Base-by-base conservation (phyloP, 805 yeast genomes). In the Komagataella phaffii region DNA sequence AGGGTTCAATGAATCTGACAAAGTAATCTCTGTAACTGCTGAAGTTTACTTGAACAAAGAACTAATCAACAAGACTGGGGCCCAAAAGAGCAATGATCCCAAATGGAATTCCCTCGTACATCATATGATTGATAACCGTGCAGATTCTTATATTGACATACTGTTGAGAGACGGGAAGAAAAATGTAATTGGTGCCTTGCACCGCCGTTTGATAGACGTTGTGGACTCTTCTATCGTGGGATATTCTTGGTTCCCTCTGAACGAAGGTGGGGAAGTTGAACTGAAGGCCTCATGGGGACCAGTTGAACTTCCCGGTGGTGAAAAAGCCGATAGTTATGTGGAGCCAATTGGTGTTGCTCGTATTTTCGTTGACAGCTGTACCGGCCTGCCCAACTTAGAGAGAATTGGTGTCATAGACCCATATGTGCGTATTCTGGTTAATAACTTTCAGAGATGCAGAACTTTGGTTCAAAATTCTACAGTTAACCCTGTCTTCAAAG, bases 281-380 rank as follows among this genome's bases (percentile, higher is more conserved):
- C 63, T 93, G 52, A 67, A 76, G 3, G 79, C 93, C 24, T 67
- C 71, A 51, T 93, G 96, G 96, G 88, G 84, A 66, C 91, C 98
- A 7, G 96, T 90, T 50, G 80, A 75, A 24, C 68, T 91, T 60
- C 66, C 73, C 19, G 79, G 81, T 50, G 85, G 84, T 17, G 67
- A 80, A 45, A 87, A 88, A 54, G 68, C 86, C 19, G 80, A 83
- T 58, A 93, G 91, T 50, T 91, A 89, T 69, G 80, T 88, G n/a
- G 88, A 88, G 53, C 99, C 99, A 49, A 83, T 91, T 63, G 99
- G 99, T 63, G 91, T 85, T 40, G 75, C 90, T 5, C 81, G 97
- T 61, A 73, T 93, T 24, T 72, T 76, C 53, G 66, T 93, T 54
- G 78, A 77, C 57, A 76, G 75, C 54, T 97, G 95, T 46, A 77